These are phyloP conservation scores for Corymbia maculata DNA, from an alignment of 345 rosid genomes.

Conservation along the genomic window DNA sequence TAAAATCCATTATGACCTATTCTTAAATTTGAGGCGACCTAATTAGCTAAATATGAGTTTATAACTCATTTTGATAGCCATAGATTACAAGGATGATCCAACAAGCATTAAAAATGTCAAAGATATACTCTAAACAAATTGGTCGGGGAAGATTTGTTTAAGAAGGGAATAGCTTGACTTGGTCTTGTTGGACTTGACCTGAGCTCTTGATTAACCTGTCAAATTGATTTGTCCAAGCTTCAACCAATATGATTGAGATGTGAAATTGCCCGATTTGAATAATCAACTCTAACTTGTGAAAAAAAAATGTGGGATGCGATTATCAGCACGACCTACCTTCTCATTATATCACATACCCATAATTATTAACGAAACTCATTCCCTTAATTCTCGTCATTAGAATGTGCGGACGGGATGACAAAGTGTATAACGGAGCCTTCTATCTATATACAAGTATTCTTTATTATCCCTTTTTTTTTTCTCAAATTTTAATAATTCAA, in stretches of 20 bases:
- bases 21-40: too few species aligned
- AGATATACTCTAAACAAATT: background rate
- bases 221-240: background rate
- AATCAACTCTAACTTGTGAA: background rate
- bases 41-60: background rate
- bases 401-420: background rate
- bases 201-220: background rate
- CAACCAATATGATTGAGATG: background rate
- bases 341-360: background rate
- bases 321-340: background rate
- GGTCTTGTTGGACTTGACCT: background rate
- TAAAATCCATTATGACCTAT: background rate
- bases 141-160: background rate
- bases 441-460: background rate
- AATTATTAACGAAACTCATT: background rate
- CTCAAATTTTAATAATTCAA: background rate
- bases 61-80: background rate
- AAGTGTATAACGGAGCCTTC: background rate
- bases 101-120: background rate
- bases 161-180: background rate
- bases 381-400: background rate
- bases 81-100: background rate
- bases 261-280: background rate
- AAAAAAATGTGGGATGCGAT: background rate
- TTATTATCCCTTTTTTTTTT: background rate